Percentiles rank a stretch among this genome's conserved stretches.
Evolutionary conservation across 2,329 filamentous ascomycete species (phyloP).

Genomic region (Claviceps lovelessii): DNA sequence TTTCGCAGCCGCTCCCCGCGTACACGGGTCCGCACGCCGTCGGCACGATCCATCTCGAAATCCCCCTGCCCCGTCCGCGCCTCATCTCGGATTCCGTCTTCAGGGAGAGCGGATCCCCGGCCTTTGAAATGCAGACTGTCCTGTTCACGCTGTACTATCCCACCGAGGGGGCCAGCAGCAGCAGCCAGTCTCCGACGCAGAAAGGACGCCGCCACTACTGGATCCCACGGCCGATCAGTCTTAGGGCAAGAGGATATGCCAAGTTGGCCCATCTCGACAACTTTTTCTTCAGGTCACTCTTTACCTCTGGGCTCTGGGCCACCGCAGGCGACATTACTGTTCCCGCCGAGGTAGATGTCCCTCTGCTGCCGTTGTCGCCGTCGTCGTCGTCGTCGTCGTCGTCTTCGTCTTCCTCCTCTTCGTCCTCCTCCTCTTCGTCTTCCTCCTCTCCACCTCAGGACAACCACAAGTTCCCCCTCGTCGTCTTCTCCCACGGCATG

Average conservation of each 20-base stretch:
- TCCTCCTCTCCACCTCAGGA: slow-evolving; percentile 1
- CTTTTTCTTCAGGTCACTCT: slow-evolving; percentile 26
- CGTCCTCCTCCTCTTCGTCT: background rate
- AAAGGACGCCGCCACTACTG: slow-evolving; percentile 23
- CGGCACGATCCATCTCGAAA: slow-evolving; percentile 33
- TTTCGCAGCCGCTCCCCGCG: slow-evolving; percentile 28
- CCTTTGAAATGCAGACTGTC: slow-evolving; percentile 32
- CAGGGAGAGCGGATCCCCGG: slow-evolving; percentile 20
- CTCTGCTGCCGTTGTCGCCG: slow-evolving; percentile 15
- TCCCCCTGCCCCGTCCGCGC: slow-evolving; percentile 22
- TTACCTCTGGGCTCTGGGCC: slow-evolving; percentile 27
- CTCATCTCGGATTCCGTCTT: slow-evolving; percentile 20
- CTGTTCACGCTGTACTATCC: slow-evolving; percentile 38
- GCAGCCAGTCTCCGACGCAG: slow-evolving; percentile 6
- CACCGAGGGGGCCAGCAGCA: slow-evolving; percentile 6
- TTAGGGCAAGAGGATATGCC: slow-evolving; percentile 33
- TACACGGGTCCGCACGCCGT: slow-evolving; percentile 31
- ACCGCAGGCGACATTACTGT: slow-evolving; percentile 31
- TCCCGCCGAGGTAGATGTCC: slow-evolving; percentile 32
- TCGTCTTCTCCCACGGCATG: slow-evolving; percentile 39
- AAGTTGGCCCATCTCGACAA: slow-evolving; percentile 29
- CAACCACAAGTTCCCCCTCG: slow-evolving; percentile 24
- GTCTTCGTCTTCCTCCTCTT: slow-evolving; percentile 3
- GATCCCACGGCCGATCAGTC: slow-evolving; percentile 28
- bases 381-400: too few relatives aligned